phyloP scores from a whole-genome alignment of 2,329 filamentous ascomycete species.

The Aspergillus texensis region DNA sequence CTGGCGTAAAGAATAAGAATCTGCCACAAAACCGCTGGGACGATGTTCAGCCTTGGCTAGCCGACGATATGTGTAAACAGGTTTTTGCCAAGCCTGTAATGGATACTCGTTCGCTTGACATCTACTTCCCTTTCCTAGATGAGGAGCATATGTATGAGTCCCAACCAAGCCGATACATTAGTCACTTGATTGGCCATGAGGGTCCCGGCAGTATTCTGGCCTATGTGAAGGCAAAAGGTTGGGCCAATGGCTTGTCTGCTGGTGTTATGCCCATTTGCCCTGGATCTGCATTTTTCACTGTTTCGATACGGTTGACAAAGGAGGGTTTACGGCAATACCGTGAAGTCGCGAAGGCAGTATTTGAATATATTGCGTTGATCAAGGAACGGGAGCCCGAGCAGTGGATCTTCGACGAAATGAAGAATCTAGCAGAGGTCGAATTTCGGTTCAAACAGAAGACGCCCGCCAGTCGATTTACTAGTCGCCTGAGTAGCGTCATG shows the following conservation, averaged over 20 bases:
- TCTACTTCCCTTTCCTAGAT: slow-evolving; percentile 83
- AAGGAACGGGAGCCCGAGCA: slow-evolving; percentile 77
- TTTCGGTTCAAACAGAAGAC: slow-evolving; percentile 96
- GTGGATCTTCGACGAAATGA: slow-evolving; percentile 94
- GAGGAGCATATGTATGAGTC: slow-evolving; percentile 78
- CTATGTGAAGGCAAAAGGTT: slow-evolving; percentile 86
- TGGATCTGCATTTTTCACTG: slow-evolving; percentile 77
- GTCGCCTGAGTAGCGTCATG: slow-evolving; percentile 82
- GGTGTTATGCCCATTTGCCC: slow-evolving; percentile 76
- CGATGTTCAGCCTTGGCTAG: slow-evolving; percentile 60
- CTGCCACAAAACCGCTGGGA: slow-evolving; percentile 71
- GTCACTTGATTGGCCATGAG: slow-evolving; percentile 88
- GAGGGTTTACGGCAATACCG: slow-evolving; percentile 81
- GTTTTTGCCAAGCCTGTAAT: slow-evolving; percentile 90
- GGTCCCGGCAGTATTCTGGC: slow-evolving; percentile 90
- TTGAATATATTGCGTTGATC: slow-evolving; percentile 89
- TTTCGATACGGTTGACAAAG: slow-evolving; percentile 78
- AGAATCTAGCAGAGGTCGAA: slow-evolving; percentile 85
- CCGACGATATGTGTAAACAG: slow-evolving; percentile 67
- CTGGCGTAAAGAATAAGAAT: slow-evolving; percentile 78
- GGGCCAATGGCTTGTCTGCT: slow-evolving; percentile 81
- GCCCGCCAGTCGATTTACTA: slow-evolving; percentile 85
- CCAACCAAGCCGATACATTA: slow-evolving; percentile 82
- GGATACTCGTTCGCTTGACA: slow-evolving; percentile 76
- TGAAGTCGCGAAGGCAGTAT: slow-evolving; percentile 80